Conservation (phyloP, 768 basidiomycete species). For the Tricholoma sp. region DNA sequence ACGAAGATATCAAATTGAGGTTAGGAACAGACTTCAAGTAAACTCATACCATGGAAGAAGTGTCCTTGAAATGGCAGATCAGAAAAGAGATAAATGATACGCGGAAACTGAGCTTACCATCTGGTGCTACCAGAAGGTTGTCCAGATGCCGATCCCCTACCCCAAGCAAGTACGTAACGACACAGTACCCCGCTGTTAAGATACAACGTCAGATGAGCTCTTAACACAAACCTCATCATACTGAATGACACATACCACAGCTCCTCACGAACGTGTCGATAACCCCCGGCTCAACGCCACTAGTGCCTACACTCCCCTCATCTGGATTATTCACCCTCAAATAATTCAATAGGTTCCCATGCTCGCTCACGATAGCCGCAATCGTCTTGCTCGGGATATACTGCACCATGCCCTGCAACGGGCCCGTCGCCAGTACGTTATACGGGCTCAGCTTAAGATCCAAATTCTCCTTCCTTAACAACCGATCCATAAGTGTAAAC, state of each 20-base stretch:
- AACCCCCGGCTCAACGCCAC: slow-evolving; percentile 90
- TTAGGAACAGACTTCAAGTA: not conserved
- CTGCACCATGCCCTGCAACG: slow-evolving; percentile 91
- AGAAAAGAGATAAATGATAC: not conserved
- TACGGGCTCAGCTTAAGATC: slow-evolving; percentile 91
- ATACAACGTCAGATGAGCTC: slow-evolving; percentile 10
- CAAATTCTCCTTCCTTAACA: slow-evolving; percentile 91
- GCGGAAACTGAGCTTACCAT: slow-evolving; percentile 48
- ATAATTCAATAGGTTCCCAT: slow-evolving; percentile 84
- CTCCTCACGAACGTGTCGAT: slow-evolving; percentile 96
- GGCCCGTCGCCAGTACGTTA: slow-evolving; percentile 88
- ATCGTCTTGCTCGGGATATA: slow-evolving; percentile 96
- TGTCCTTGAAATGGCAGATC: slow-evolving; percentile 46
- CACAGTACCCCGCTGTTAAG: slow-evolving; percentile 89
- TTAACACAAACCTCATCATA: not conserved
- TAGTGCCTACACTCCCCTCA: slow-evolving; percentile 91
- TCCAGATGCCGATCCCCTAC: slow-evolving; percentile 97
- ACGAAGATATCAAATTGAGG: not conserved
- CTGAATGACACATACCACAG: slow-evolving; percentile 64
- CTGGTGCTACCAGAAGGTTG: slow-evolving; percentile 87
- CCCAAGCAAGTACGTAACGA: slow-evolving; percentile 92
- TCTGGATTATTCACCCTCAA: slow-evolving; percentile 84
- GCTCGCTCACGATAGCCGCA: slow-evolving; percentile 90
- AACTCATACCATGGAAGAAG: slow-evolving; percentile 83
- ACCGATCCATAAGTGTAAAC: slow-evolving; percentile 96